A percentile compares a stretch with the other conserved stretches of the same genome.
phyloP scores from a whole-genome alignment of 441 rosid species.

The Mallotus japonicus region DNA sequence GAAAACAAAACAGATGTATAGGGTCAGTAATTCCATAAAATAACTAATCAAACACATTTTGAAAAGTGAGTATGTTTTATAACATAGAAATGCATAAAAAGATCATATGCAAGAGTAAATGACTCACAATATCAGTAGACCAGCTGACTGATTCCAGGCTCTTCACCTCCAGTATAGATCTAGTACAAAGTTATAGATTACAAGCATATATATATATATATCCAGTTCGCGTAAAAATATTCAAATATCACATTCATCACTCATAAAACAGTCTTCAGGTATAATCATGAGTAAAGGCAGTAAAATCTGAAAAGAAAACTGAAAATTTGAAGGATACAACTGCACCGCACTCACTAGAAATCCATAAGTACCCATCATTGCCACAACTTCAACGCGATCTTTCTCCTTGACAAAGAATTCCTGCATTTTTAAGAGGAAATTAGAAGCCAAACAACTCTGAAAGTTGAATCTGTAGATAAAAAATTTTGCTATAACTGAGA shows the following conservation, averaged over 20 bases:
- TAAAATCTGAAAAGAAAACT: neutral
- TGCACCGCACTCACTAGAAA: constrained; percentile 43
- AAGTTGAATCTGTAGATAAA: too few relatives aligned
- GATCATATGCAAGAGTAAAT: neutral
- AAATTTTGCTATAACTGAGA: too few relatives aligned
- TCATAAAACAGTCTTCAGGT: neutral
- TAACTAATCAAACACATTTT: neutral
- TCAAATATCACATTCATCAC: neutral
- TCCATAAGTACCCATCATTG: constrained; percentile 54
- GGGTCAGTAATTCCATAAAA: neutral
- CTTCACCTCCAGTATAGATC: constrained; percentile 51
- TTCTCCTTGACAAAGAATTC: constrained; percentile 58
- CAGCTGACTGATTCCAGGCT: constrained; percentile 45
- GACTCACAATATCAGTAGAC: constrained; percentile 50
- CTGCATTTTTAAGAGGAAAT: constrained; percentile 30
- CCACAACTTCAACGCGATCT: constrained; percentile 51
- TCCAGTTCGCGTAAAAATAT: too few relatives aligned
- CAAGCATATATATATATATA: too few relatives aligned
- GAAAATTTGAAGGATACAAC: constrained; percentile 44
- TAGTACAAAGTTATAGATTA: constrained; percentile 29
- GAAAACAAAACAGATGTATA: constrained; percentile 16
- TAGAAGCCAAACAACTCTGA: neutral
- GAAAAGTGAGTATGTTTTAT: too few relatives aligned
- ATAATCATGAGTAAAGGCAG: constrained; percentile 30
- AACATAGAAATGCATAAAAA: too few relatives aligned